These are phyloP conservation scores for Lichtheimia hyalospora DNA, from an alignment of 371 early-diverging fungal species.

Conservation along the genomic window DNA sequence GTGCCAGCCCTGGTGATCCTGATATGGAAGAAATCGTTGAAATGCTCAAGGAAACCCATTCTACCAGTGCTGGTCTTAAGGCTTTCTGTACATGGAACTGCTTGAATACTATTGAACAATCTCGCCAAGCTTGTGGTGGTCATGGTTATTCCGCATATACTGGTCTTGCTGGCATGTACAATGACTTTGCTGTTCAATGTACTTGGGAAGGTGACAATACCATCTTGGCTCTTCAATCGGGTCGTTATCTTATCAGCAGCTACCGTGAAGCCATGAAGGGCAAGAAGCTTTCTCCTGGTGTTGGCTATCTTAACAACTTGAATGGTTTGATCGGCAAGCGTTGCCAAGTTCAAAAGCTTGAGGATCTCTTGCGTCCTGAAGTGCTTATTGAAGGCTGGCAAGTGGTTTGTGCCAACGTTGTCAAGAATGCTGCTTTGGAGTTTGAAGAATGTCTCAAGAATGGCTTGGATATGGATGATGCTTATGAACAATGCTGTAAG, in stretches of 20 bases:
- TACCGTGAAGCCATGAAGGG: conserved; percentile 79
- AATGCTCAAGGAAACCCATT: conserved; percentile 88
- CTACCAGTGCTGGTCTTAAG: conserved; percentile 91
- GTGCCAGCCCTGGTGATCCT: conserved; percentile 64
- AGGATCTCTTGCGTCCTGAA: conserved; percentile 61
- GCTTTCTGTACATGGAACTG: conserved; percentile 95
- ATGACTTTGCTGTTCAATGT: conserved; percentile 92
- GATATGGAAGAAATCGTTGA: conserved; percentile 71
- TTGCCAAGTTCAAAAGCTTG: conserved; percentile 53
- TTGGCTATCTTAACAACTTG: conserved; percentile 77
- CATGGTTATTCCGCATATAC: conserved; percentile 94
- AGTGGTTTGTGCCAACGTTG: conserved; percentile 82
- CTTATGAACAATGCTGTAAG: conserved; percentile 83
- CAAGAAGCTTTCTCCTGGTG: conserved; percentile 77
- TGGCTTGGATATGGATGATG: conserved; percentile 75
- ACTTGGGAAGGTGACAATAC: conserved; percentile 95
- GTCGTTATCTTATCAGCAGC: conserved; percentile 84
- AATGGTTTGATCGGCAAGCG: conserved; percentile 49
- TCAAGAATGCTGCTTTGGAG: conserved; percentile 77
- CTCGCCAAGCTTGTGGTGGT: conserved; percentile 89
- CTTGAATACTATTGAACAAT: conserved; percentile 85
- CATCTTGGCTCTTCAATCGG: conserved; percentile 87
- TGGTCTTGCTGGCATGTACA: conserved; percentile 83
- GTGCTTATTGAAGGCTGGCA: conserved; percentile 82
- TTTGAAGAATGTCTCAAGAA: conserved; percentile 70